These are phyloP conservation scores for Eucalyptus pauciflora DNA, from an alignment of 345 rosid genomes.

Conservation along the genomic window DNA sequence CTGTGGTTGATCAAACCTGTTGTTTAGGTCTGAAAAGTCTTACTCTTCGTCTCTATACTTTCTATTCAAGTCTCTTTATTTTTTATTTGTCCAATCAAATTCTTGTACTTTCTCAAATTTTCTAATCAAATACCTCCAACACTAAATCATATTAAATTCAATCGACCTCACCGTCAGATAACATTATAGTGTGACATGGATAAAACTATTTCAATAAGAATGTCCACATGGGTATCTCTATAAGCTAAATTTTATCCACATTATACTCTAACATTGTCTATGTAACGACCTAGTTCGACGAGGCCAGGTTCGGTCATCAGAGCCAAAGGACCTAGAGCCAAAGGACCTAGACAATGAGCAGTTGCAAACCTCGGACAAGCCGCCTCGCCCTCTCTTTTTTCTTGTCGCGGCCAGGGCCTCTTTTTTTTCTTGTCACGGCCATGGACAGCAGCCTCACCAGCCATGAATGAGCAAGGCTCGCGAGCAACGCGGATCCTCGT, in stretches of 20 bases:
- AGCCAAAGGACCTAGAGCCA: too few species aligned
- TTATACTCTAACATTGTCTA: neutral
- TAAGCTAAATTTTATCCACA: neutral
- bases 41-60: neutral
- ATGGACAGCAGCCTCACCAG: neutral
- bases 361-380: neutral
- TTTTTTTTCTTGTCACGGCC: neutral
- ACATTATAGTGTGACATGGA: neutral
- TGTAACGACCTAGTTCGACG: neutral
- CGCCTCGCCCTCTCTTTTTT: neutral
- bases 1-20: neutral
- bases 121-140: neutral
- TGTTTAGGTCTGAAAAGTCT: neutral
- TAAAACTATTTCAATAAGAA: neutral
- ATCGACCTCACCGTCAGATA: rapidly evolving
- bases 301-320: rapidly evolving
- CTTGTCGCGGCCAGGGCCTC: neutral
- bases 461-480: neutral
- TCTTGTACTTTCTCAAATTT: neutral
- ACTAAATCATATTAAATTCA: neutral
- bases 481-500: neutral
- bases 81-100: neutral
- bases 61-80: neutral
- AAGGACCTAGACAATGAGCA: neutral
- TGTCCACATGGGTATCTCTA: neutral